Conservation (phyloP, 495 filamentous ascomycete species). For the Penicillium egyptiacum region DNA sequence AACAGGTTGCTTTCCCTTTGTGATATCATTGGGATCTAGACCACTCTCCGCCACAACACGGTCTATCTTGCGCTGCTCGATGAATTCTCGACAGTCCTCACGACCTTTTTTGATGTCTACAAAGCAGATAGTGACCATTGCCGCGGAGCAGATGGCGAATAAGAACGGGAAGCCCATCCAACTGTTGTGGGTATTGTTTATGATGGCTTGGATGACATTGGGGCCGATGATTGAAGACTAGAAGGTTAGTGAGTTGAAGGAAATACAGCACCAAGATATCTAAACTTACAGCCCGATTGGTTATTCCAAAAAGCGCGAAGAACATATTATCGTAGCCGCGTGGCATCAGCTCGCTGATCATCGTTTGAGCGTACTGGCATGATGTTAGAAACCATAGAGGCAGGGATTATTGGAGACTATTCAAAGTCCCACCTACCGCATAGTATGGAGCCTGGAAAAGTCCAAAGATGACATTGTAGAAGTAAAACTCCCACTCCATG, state of each 20-base stretch:
- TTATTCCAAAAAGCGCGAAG: constrained; percentile 54
- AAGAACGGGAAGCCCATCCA: constrained; percentile 56
- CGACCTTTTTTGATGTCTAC: constrained; percentile 50
- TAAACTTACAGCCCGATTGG: constrained; percentile 47
- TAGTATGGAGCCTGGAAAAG: constrained; percentile 54
- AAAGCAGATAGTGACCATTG: constrained; percentile 45
- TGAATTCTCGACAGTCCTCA: constrained; percentile 43
- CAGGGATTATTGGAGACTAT: neutral
- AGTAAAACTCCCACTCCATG: constrained; percentile 49
- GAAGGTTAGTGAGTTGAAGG: neutral
- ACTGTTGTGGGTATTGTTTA: constrained; percentile 48
- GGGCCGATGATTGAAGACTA: constrained; percentile 53
- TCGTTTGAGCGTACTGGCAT: constrained; percentile 50
- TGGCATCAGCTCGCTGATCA: constrained; percentile 54
- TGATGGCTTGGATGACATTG: constrained; percentile 52
- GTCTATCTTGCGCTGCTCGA: constrained; percentile 38
- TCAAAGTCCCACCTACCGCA: constrained; percentile 30
- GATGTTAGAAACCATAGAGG: neutral
- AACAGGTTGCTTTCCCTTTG: constrained; percentile 15
- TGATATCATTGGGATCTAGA: constrained; percentile 14
- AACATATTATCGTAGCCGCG: constrained; percentile 55
- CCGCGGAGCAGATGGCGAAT: constrained; percentile 43
- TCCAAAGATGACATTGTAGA: constrained; percentile 52
- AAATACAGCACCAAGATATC: neutral
- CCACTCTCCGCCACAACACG: constrained; percentile 29